Conservation (phyloP, 1,284 basidiomycete species). For the Cronartium quercuum region DNA sequence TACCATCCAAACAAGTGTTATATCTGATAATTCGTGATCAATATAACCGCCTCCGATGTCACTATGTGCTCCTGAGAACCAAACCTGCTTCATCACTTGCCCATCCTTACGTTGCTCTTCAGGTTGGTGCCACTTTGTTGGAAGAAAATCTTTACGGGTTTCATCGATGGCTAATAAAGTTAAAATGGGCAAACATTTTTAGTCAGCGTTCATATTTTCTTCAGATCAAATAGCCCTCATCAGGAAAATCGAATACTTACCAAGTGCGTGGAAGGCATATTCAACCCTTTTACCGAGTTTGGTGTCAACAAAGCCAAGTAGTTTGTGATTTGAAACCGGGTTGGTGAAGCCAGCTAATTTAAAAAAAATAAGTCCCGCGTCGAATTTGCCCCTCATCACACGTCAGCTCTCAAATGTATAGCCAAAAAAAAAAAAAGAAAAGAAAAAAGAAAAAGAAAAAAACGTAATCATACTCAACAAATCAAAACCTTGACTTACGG, state of each 20-base stretch:
- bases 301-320: neutral
- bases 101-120: constrained; percentile 23
- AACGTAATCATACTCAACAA: neutral
- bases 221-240: neutral
- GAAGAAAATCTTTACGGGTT: constrained; percentile 46
- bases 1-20: constrained; percentile 48
- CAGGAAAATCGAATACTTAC: neutral
- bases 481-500: constrained; percentile 17
- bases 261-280: neutral
- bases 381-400: too few relatives aligned
- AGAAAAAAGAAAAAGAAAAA: neutral
- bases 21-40: constrained; percentile 46
- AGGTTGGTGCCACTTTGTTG: constrained; percentile 45
- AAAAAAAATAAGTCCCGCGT: too few relatives aligned
- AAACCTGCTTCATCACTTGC: constrained; percentile 46
- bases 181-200: neutral
- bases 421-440: neutral
- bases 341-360: neutral
- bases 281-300: neutral
- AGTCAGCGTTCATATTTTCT: neutral
- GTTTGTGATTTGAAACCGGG: neutral
- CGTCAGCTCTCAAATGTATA: too few relatives aligned
- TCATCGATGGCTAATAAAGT: constrained; percentile 42
- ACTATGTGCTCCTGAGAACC: constrained; percentile 47
- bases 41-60: constrained; percentile 46